phyloP scores from a whole-genome alignment of 2,329 filamentous ascomycete genomes.

The Alternaria brassicae region DNA sequence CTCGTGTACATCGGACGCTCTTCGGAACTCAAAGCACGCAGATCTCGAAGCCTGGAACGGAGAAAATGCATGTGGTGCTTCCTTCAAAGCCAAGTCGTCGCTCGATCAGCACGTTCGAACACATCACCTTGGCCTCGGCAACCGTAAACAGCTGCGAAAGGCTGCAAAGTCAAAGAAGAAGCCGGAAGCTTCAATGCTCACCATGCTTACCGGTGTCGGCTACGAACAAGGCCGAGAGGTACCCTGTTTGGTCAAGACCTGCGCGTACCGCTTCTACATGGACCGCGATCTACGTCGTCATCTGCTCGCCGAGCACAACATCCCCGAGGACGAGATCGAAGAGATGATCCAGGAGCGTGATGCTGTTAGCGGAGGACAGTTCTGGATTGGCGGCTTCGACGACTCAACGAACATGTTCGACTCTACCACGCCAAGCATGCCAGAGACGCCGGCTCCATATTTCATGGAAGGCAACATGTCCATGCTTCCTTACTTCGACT shows the following conservation, averaged over 20 bases:
- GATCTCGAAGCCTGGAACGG: constrained; percentile 69
- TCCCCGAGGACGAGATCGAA: constrained; percentile 45
- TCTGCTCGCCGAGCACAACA: constrained; percentile 55
- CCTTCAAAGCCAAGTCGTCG: constrained; percentile 77
- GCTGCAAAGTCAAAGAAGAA: constrained; percentile 48
- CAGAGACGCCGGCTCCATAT: constrained; percentile 41
- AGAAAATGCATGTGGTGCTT: constrained; percentile 73
- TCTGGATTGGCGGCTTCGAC: constrained; percentile 55
- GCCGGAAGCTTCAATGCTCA: constrained; percentile 37
- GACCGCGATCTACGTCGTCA: constrained; percentile 66
- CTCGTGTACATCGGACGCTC: constrained; percentile 75
- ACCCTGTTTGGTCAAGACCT: constrained; percentile 59
- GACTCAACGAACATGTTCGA: constrained; percentile 30
- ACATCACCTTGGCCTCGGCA: constrained; percentile 72
- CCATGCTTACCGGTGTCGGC: constrained; percentile 64
- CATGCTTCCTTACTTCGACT: constrained; percentile 2
- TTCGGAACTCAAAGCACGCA: constrained; percentile 61
- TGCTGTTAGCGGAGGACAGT: constrained; percentile 52
- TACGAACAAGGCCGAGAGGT: constrained; percentile 61
- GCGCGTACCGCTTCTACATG: constrained; percentile 63
- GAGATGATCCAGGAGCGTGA: constrained; percentile 51
- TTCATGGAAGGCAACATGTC: constrained; percentile 20
- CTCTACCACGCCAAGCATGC: constrained; percentile 40
- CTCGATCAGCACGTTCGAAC: constrained; percentile 86
- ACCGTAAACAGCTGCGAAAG: constrained; percentile 47